These are phyloP conservation scores for Crucihimalaya himalaica DNA, from an alignment of 345 rosid species.

Conservation along the genomic window DNA sequence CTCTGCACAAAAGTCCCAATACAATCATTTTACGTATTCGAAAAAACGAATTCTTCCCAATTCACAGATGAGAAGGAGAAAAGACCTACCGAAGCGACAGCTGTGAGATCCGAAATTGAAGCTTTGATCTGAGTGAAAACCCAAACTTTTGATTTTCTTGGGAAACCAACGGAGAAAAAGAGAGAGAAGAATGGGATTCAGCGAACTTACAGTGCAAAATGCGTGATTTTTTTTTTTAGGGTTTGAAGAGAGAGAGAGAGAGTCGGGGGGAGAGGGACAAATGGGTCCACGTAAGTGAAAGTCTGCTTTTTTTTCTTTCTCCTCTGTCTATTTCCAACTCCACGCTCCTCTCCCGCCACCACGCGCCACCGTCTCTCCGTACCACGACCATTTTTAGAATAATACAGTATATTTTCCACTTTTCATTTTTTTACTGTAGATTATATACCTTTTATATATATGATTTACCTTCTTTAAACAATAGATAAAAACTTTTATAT, in stretches of 20 bases:
- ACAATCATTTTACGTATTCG: background rate
- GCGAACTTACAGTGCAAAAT: conserved; percentile 34
- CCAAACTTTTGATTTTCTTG: conserved; percentile 27
- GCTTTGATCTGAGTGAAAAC: conserved; percentile 27
- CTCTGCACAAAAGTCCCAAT: conserved; percentile 34
- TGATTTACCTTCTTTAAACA: too few relatives aligned
- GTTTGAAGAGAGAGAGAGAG: conserved; percentile 23
- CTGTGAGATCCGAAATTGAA: conserved; percentile 46
- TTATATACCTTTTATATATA: background rate
- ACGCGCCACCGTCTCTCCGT: conserved; percentile 44
- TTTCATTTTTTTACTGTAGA: background rate
- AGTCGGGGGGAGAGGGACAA: conserved; percentile 11
- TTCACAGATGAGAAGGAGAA: too few relatives aligned
- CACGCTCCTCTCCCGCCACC: conserved; percentile 34
- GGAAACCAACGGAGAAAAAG: conserved; percentile 27
- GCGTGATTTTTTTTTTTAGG: conserved; percentile 34
- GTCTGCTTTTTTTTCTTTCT: background rate
- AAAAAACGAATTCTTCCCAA: too few relatives aligned
- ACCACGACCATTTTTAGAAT: conserved; percentile 12
- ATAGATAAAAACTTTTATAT: too few relatives aligned
- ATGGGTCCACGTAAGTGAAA: conserved; percentile 36
- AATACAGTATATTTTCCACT: background rate
- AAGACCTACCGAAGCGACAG: conserved; percentile 43
- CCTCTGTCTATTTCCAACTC: background rate
- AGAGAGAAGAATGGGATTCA: conserved; percentile 19